A percentile compares a stretch with the other conserved stretches of the same genome.
Conservation (phyloP, 345 rosid genomes). For the Pseudoturritis turrita region DNA sequence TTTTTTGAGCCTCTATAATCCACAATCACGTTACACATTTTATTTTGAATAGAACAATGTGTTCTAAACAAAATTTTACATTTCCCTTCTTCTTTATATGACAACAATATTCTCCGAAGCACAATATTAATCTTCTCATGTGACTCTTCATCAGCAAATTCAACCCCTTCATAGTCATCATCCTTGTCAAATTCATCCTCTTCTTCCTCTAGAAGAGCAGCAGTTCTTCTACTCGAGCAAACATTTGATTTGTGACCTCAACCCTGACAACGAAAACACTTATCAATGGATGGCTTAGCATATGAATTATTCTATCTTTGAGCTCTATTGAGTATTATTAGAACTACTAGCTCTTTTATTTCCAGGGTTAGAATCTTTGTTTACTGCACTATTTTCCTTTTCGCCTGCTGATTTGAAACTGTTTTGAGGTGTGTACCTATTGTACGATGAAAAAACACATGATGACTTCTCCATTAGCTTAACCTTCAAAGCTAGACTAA, state of each 20-base stretch:
- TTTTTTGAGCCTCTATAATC: background rate
- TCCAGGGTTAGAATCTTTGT: no score
- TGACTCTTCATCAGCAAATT: background rate
- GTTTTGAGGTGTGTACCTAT: background rate
- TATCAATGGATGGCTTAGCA: background rate
- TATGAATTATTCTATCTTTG: background rate
- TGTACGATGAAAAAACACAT: background rate
- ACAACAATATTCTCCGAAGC: background rate
- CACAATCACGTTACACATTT: background rate
- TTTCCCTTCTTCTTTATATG: background rate
- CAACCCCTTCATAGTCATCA: background rate
- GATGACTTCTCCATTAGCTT: background rate
- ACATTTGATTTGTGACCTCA: background rate
- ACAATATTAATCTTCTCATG: background rate
- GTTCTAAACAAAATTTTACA: background rate
- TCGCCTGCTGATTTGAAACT: no score
- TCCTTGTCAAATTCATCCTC: background rate
- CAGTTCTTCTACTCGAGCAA: background rate
- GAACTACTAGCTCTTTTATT: background rate
- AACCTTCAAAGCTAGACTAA: background rate
- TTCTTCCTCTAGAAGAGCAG: background rate
- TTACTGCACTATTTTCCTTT: background rate
- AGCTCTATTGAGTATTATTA: background rate
- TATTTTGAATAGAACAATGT: background rate
- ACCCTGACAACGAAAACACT: background rate